These are phyloP conservation scores for Extremus antarcticus DNA, from an alignment of 495 filamentous ascomycete genomes.

Conservation along the genomic window DNA sequence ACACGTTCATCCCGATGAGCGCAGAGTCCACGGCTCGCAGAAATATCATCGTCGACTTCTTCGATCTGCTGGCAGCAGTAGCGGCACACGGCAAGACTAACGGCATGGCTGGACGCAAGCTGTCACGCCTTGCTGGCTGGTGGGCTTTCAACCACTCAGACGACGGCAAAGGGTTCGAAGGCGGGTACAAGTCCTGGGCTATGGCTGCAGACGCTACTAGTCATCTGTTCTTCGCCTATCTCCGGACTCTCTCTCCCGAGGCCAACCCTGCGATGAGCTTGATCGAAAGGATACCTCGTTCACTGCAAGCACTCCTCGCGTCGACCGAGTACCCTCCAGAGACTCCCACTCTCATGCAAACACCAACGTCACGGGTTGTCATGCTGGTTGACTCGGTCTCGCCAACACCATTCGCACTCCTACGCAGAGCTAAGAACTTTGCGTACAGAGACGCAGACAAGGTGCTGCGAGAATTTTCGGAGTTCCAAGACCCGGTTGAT, in stretches of 20 bases:
- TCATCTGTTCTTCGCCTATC: constrained; percentile 94
- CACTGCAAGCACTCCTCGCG: constrained; percentile 77
- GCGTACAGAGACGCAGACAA: constrained; percentile 83
- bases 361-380: constrained; percentile 73
- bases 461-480: constrained; percentile 69
- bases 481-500: constrained; percentile 79
- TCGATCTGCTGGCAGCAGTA: constrained; percentile 79
- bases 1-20: constrained; percentile 90
- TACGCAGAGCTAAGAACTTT: constrained; percentile 88
- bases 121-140: constrained; percentile 93
- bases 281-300: constrained; percentile 77
- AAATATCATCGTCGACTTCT: constrained; percentile 91
- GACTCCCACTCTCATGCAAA: constrained; percentile 64
- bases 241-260: constrained; percentile 79
- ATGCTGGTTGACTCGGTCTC: constrained; percentile 97
- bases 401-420: constrained; percentile 81
- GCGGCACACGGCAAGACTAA: constrained; percentile 82
- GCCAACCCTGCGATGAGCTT: constrained; percentile 54
- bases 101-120: constrained; percentile 83
- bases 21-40: constrained; percentile 78
- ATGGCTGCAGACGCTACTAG: constrained; percentile 89
- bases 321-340: constrained; percentile 93
- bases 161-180: constrained; percentile 83
- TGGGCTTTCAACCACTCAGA: constrained; percentile 95
- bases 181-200: constrained; percentile 80